These are phyloP conservation scores for Exophiala bonariae DNA, from an alignment of 2,329 filamentous ascomycete genomes.

Conservation along the genomic window DNA sequence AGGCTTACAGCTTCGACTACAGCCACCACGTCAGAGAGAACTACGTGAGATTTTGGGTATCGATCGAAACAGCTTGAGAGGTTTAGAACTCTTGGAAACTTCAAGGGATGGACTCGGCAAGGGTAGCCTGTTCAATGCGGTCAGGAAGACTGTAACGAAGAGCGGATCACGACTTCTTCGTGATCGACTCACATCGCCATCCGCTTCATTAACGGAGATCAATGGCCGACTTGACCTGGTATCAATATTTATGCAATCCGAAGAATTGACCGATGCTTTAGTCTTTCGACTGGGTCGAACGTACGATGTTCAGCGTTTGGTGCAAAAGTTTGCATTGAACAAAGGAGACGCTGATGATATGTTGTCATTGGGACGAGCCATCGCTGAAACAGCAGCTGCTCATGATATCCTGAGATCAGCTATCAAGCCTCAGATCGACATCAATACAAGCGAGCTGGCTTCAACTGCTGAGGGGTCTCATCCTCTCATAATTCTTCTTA, in stretches of 20 bases:
- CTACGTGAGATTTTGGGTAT: constrained; percentile 80
- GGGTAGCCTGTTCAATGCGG: constrained; percentile 86
- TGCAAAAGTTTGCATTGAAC: constrained; percentile 92
- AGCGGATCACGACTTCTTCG: constrained; percentile 82
- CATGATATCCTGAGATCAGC: constrained; percentile 42
- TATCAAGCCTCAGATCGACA: constrained; percentile 23
- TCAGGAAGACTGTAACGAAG: constrained; percentile 86
- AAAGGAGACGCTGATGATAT: constrained; percentile 91
- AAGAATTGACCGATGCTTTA: constrained; percentile 69
- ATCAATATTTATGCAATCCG: constrained; percentile 66
- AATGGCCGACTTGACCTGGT: constrained; percentile 80
- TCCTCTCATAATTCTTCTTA: constrained; percentile 43
- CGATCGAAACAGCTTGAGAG: constrained; percentile 86
- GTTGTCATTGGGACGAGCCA: constrained; percentile 77
- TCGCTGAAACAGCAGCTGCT: constrained; percentile 67
- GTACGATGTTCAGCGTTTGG: constrained; percentile 82
- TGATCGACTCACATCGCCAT: constrained; percentile 83
- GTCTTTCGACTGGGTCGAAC: constrained; percentile 68
- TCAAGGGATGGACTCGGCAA: constrained; percentile 75
- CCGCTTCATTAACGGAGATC: constrained; percentile 80
- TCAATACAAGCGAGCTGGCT: not conserved
- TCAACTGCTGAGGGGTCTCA: not conserved
- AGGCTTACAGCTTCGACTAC: constrained; percentile 76
- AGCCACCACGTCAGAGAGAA: constrained; percentile 75
- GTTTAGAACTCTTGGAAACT: constrained; percentile 85